Evolutionary conservation across 2,329 filamentous ascomycete genomes (phyloP), one percentile per base, ranked within the genome.

Genomic region (Aspergillus brasiliensis): DNA sequence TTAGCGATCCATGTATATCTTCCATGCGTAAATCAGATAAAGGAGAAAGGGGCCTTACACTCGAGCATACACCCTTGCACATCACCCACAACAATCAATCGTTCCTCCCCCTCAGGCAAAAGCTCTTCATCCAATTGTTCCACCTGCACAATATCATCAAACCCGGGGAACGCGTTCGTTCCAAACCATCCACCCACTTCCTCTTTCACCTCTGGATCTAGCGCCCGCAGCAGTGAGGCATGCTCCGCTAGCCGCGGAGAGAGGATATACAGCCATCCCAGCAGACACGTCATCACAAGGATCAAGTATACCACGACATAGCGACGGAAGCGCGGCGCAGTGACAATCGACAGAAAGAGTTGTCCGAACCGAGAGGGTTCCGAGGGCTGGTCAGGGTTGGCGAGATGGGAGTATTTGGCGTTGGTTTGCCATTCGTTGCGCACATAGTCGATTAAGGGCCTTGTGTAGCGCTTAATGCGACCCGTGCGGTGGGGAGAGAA

Each of bases 41-140:
- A 34, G 15, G 31, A 11, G 31, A 17, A 10, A 23, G 46, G 21
- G 51, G 40, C 67, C 73, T 82, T 77, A 72, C 91, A 82, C 62
- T 92, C 85, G 11, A 84, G 74, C 67, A 86, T 86, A 80, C 95
- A 95, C 51, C 95, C 95, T 78, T 98, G 94, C 13, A 98, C 91
- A 77, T 99, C 95, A 57, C 95, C 94, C 34, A 98, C 82, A 62
- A 98, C 82, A 34, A 98, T 81, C 23, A 99, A 79, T 17, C 92
- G 82, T 56, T 84, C 74, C 44, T 71, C 56, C 21, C 65, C 58
- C 28, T 73, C 70, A 10, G 83, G 83, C 11, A 85, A 63, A 51
- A 83, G 71, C 3, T 72, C 65, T 25, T 77, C 66, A 65, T 85
- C 80, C 63, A 88, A 67, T 13, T 77, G 77, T 65, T 77, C 77